Conservation (phyloP, 2,329 filamentous ascomycete species). For the Neopestalotiopsis sp. region DNA sequence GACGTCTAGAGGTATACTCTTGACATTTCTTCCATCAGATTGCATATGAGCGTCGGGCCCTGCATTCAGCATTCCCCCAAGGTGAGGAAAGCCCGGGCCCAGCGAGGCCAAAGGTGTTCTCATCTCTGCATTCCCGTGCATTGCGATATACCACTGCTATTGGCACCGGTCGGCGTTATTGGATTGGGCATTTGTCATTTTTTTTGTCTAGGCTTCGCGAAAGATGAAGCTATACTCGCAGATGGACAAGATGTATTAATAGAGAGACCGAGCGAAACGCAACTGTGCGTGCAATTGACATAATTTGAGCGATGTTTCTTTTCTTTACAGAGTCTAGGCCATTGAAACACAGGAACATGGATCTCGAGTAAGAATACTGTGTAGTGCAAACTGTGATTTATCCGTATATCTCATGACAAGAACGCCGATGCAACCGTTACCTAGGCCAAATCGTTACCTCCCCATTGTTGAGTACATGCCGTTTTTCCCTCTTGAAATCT, state of each 20-base stretch:
- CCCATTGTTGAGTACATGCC: background rate
- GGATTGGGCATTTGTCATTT: background rate
- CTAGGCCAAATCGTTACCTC: too few relatives aligned
- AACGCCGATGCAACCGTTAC: too few relatives aligned
- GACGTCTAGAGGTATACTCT: background rate
- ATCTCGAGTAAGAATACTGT: background rate
- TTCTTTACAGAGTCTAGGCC: background rate
- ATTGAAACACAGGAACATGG: background rate
- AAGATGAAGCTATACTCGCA: background rate
- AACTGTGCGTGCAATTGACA: background rate
- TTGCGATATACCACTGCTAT: slow-evolving; percentile 9
- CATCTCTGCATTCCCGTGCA: slow-evolving; percentile 9
- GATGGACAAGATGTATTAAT: background rate
- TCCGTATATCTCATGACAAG: too few relatives aligned
- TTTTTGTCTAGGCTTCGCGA: background rate
- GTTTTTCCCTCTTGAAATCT: background rate
- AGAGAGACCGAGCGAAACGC: background rate
- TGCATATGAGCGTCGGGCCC: background rate
- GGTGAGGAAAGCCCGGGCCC: background rate
- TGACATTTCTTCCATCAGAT: slow-evolving; percentile 8
- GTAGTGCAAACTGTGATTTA: too few relatives aligned
- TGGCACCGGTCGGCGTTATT: background rate
- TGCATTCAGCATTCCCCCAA: too few relatives aligned
- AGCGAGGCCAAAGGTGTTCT: background rate
- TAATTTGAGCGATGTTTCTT: background rate